phyloP scores from a whole-genome alignment of 805 yeast species.

The Komagataella kurtzmanii region DNA sequence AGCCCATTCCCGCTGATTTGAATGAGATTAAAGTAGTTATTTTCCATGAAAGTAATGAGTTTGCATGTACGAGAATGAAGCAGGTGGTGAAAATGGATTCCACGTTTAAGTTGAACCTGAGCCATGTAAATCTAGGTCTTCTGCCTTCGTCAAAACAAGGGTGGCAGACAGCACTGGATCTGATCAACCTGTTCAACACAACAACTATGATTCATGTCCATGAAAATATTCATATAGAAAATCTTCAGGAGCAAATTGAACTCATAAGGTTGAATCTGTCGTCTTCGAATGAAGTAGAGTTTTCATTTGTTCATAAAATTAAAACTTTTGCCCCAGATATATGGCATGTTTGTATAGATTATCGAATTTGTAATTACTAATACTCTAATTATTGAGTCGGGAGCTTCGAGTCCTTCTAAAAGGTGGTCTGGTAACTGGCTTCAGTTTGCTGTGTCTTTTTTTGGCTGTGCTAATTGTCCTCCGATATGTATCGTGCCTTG shows the following conservation, averaged over 20 bases:
- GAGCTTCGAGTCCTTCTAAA: background rate
- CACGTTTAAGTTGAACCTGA: slow-evolving; percentile 12
- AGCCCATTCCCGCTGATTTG: slow-evolving; percentile 10
- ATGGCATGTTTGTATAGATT: slow-evolving; percentile 58
- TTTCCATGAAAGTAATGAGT: slow-evolving; percentile 52
- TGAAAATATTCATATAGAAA: slow-evolving; percentile 46
- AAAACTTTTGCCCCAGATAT: slow-evolving; percentile 85
- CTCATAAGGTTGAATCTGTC: slow-evolving; percentile 7
- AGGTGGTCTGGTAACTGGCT: background rate
- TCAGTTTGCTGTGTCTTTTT: background rate
- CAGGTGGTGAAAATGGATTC: slow-evolving; percentile 4
- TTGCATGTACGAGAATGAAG: slow-evolving; percentile 27
- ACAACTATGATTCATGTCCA: slow-evolving; percentile 46
- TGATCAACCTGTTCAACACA: slow-evolving; percentile 6
- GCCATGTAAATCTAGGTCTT: slow-evolving; percentile 67
- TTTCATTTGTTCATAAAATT: slow-evolving; percentile 42
- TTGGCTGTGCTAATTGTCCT: background rate
- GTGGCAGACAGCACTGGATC: slow-evolving; percentile 35
- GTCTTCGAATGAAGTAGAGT: slow-evolving; percentile 5
- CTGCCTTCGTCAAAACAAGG: slow-evolving; percentile 58
- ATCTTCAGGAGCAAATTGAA: slow-evolving; percentile 20
- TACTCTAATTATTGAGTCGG: background rate
- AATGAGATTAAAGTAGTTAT: slow-evolving; percentile 25
- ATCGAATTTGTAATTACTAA: background rate
- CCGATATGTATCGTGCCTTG: background rate